Conservation (phyloP, 768 basidiomycete genomes). For the Boletus rex-veris region DNA sequence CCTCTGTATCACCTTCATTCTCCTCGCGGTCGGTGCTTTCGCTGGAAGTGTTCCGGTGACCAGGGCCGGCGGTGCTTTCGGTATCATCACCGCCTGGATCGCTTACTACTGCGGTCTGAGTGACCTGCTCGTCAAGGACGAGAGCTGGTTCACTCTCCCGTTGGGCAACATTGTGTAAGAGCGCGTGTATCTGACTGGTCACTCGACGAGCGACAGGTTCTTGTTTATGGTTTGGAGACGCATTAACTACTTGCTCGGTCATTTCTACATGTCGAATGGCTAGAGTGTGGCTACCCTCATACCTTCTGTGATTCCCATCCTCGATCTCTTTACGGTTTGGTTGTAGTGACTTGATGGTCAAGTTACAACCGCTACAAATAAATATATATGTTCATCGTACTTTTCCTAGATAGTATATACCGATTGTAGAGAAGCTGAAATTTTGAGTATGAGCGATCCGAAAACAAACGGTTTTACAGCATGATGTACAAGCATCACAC, state of each 20-base stretch:
- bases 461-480: too few relatives aligned
- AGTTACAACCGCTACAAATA: not conserved
- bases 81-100: slow-evolving; percentile 44
- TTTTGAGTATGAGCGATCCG: too few relatives aligned
- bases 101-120: slow-evolving; percentile 46
- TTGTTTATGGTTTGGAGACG: not conserved
- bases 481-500: too few relatives aligned
- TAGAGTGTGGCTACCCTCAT: not conserved
- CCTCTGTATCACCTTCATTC: slow-evolving; percentile 51
- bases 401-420: too few relatives aligned
- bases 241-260: slow-evolving; percentile 9
- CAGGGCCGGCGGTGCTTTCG: slow-evolving; percentile 45
- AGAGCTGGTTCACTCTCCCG: slow-evolving; percentile 41
- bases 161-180: slow-evolving; percentile 29
- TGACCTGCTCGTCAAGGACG: slow-evolving; percentile 37
- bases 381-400: too few relatives aligned
- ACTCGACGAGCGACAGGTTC: not conserved
- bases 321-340: not conserved
- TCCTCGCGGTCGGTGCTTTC: slow-evolving; percentile 43
- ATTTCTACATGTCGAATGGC: not conserved
- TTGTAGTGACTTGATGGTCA: slow-evolving; percentile 1
- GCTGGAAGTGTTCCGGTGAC: slow-evolving; percentile 13
- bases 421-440: too few relatives aligned
- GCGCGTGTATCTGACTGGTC: not conserved
- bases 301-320: not conserved